phyloP scores from a whole-genome alignment of 2,329 filamentous ascomycete species.

The Alternaria sp. region DNA sequence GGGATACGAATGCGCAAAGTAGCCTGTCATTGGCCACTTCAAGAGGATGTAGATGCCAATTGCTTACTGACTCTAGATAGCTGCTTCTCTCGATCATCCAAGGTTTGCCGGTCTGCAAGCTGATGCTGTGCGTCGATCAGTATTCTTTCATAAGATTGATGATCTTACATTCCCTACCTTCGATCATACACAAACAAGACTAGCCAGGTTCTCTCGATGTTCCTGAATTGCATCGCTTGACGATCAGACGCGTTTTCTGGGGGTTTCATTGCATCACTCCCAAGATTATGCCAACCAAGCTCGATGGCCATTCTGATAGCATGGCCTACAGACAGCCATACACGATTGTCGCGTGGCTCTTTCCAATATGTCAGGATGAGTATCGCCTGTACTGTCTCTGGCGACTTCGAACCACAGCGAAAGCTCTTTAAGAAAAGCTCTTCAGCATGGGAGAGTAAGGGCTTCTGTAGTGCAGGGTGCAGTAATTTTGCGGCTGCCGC shows the following conservation, averaged over 20 bases:
- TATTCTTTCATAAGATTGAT: background rate
- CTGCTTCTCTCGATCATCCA: background rate
- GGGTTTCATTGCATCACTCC: background rate
- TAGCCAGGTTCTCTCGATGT: background rate
- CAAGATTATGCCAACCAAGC: background rate
- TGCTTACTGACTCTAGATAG: background rate
- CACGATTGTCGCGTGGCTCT: background rate
- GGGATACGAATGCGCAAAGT: background rate
- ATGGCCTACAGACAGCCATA: background rate
- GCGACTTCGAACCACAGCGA: background rate
- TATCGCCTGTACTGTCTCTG: background rate
- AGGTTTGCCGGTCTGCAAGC: background rate
- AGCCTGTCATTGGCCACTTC: background rate
- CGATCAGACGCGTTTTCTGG: background rate
- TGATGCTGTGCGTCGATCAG: background rate
- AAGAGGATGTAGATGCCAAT: background rate
- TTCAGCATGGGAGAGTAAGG: background rate
- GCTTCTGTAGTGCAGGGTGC: background rate
- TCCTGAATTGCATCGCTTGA: background rate
- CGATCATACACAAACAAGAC: background rate
- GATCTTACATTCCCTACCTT: background rate
- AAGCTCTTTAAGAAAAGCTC: background rate
- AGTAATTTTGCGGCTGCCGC: background rate
- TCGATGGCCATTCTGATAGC: background rate
- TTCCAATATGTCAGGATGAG: background rate